Conservation (phyloP, 495 filamentous ascomycete species). For the Aspergillus hancockii region DNA sequence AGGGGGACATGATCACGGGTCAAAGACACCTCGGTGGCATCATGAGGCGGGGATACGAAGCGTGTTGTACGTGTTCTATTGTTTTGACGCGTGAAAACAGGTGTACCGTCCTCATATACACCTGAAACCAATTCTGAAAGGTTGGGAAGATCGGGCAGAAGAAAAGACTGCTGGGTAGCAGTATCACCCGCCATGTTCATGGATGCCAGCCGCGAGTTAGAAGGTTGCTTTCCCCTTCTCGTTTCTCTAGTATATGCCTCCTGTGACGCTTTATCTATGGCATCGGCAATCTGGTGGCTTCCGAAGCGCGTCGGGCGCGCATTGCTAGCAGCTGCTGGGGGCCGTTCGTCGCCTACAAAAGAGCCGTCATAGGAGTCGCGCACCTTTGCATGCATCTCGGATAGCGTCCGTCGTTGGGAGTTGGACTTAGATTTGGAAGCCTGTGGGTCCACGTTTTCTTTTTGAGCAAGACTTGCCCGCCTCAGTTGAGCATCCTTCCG, state of each 20-base stretch:
- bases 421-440: conserved; percentile 33
- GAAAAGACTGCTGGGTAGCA: conserved; percentile 58
- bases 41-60: conserved; percentile 52
- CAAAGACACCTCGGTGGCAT: conserved; percentile 38
- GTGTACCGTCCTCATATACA: conserved; percentile 65
- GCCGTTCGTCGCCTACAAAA: conserved; percentile 51
- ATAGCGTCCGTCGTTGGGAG: conserved; percentile 45
- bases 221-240: conserved; percentile 29
- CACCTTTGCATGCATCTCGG: conserved; percentile 57
- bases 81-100: conserved; percentile 55
- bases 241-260: conserved; percentile 42
- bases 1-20: conserved; percentile 51
- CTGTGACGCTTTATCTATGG: conserved; percentile 44
- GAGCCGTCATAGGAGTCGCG: conserved; percentile 58
- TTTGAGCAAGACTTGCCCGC: conserved; percentile 46
- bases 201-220: conserved; percentile 22
- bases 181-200: conserved; percentile 37
- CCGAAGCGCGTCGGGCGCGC: conserved; percentile 59
- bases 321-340: conserved; percentile 46
- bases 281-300: conserved; percentile 46
- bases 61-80: conserved; percentile 53
- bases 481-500: conserved; percentile 48
- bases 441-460: conserved; percentile 46
- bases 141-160: conserved; percentile 68
- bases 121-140: conserved; percentile 72